These are phyloP conservation scores for Pholiota conissans DNA, from an alignment of 768 basidiomycete genomes.

Conservation along the genomic window DNA sequence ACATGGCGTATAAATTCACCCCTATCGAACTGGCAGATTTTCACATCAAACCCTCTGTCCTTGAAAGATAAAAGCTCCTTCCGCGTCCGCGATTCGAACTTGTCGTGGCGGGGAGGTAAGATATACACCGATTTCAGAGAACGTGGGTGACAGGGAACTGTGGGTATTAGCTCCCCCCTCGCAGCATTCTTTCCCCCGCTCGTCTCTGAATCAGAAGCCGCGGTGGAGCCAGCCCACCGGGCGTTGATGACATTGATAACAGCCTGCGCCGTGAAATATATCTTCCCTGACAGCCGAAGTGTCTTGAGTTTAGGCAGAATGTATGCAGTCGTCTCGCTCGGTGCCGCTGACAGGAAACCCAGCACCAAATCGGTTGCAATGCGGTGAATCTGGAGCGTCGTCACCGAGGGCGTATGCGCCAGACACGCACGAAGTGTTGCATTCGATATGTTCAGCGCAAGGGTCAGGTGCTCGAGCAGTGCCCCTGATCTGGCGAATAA, in stretches of 20 bases:
- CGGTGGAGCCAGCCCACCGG: not conserved
- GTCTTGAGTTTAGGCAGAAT: not conserved
- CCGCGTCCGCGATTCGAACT: not conserved
- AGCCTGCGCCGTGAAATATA: not conserved
- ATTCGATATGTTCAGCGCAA: not conserved
- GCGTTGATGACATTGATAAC: slow-evolving; percentile 4
- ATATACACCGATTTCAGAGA: slow-evolving; percentile 5
- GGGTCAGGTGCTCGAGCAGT: not conserved
- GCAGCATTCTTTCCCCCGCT: not conserved
- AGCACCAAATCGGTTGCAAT: not conserved
- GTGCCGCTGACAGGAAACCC: not conserved
- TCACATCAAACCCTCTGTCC: slow-evolving; percentile 2
- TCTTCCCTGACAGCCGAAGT: slow-evolving; percentile 7
- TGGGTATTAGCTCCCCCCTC: not conserved
- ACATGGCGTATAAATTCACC: slow-evolving; percentile 2
- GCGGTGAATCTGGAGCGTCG: slow-evolving; percentile 5
- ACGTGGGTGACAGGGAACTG: not conserved
- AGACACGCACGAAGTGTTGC: not conserved
- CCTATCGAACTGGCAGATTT: slow-evolving; percentile 4
- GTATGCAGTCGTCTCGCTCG: not conserved
- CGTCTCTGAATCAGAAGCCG: not conserved
- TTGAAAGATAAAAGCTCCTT: slow-evolving; percentile 2
- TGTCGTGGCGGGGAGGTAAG: slow-evolving; percentile 4
- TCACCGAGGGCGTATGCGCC: slow-evolving; percentile 1
- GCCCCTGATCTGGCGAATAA: slow-evolving; percentile 5